Evolutionary conservation across 2,329 filamentous ascomycete genomes (phyloP), one percentile per base, ranked within the genome.

Genomic region (Plenodomus biglobosus): DNA sequence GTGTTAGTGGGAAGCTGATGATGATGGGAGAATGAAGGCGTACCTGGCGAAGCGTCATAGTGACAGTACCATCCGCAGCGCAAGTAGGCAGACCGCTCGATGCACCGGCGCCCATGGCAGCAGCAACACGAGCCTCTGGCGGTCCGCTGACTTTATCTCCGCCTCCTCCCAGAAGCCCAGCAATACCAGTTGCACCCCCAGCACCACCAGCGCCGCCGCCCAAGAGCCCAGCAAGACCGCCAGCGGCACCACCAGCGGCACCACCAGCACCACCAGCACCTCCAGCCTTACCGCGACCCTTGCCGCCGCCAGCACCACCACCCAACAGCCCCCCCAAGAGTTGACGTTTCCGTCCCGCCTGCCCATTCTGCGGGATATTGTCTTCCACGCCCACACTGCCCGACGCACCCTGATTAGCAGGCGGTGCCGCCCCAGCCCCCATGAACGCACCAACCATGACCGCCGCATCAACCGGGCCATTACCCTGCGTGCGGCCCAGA

Each of bases 371-470:
- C 1, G 55, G 57, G 30, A 69, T 61, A 47, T 70, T 60, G 54
- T 70, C 67, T 32, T 70, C 67, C 4, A 69, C 65, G 38, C 67
- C 67, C 18, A 65, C 62, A 40, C 58, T 55, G 22, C 56, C 60
- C 2, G 65, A 61, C 10, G 67, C 61, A 21, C 66, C 67, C 4
- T 65, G 47, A 53, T 70, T 70, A 3, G 62, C 61, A 15, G 67
- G 67, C 1, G 65, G 65, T 8, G 54, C 61, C 38, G 57, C 44
- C 10, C 61, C 57, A 27, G 53, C 42, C 10, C 62, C 64, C 81
- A 88, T 85, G 74, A 87, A 88, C 65, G 71, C 78, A 50, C 76
- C 63, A 51, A 88, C 75, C 75, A 85, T 83, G 58, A 73, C 74
- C 13, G 77, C 72, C 19, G 85, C 79, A 51, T 84, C 76, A 46